Base-by-base conservation (phyloP, 2,329 filamentous ascomycete genomes). In the Alternaria sp. region DNA sequence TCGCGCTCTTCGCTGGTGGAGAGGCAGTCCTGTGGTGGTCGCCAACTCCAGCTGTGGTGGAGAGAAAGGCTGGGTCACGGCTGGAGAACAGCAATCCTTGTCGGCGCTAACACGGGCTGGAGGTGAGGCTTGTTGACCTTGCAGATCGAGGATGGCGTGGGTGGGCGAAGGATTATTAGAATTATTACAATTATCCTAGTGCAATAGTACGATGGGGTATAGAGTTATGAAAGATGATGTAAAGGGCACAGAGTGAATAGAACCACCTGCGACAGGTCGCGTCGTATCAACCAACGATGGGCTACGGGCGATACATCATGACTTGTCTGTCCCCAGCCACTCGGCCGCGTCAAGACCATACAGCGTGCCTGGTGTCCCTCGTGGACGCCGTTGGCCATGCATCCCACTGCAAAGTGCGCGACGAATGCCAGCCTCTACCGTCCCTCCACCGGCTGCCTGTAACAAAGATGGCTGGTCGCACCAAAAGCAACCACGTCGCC, bases 61-160 rank as follows among this genome's bases (percentile, higher is more conserved):
- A 64, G 67, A 64, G 61, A 61, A 58, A 57, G 57, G 28, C 55
- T 43, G 54, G 64, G 64, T 57, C 68, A 58, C 57, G 59, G 54
- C 56, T 62, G 19, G 50, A 51, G 58, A 59, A 57, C 59, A 66
- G 43, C 59, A 65, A 67, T 67, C 65, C 65, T 51, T 57, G 65
- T 61, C 50, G 64, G 56, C 64, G 57, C 64, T 66, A 66, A 36
- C 50, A 56, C 54, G 40, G 23, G 52, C 58, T 36, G 32, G 45
- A 49, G 54, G 40, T 54, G 55, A 54, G 56, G 60, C 60, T 55
- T 23, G 13, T 50, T 50, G 44, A 36, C 26, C 43, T 25, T 15
- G 25, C 15, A 44, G 44, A 47, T 32, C 44, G 44, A 30, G 32
- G n/a, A 23, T 50, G 47, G 36, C 36, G 36, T 36, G 47, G 25